phyloP scores from a whole-genome alignment of 169 alveolate genomes.

The Besnoitia besnoiti region DNA sequence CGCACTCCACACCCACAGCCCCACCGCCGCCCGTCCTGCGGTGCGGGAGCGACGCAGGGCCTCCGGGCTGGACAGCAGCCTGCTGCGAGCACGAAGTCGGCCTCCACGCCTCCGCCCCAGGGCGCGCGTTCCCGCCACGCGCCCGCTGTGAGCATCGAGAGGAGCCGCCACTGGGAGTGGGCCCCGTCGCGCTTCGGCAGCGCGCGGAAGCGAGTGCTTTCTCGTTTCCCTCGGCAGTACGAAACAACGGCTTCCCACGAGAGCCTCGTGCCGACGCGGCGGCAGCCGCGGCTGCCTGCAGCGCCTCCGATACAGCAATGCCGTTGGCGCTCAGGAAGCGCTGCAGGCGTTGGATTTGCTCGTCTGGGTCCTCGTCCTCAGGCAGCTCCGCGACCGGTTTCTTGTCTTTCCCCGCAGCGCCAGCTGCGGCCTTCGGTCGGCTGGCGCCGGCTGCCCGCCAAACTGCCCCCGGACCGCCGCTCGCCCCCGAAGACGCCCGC shows the following conservation, averaged over 20 bases:
- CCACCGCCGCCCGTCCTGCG: neutral
- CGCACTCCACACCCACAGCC: neutral
- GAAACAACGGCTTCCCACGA: neutral
- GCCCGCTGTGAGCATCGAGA: neutral
- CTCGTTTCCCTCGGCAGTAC: neutral
- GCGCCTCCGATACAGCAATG: neutral
- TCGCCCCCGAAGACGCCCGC: neutral
- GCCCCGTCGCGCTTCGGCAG: neutral
- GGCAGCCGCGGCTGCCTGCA: neutral
- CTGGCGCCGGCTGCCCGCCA: neutral
- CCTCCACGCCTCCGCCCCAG: neutral
- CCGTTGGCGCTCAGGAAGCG: constrained; percentile 10
- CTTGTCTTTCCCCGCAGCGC: neutral
- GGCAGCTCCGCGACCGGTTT: neutral
- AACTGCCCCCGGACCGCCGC: neutral
- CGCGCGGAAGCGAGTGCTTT: neutral
- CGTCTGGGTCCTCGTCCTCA: neutral
- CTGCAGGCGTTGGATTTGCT: neutral
- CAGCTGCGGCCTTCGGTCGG: neutral
- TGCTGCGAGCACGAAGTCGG: neutral
- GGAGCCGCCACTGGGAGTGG: neutral
- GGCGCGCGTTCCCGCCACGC: neutral
- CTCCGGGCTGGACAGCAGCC: neutral
- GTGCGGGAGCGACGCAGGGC: neutral
- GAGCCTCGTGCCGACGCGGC: neutral